Base-by-base conservation (phyloP, 208 protist species). In the Trichomonas tenax region DNA sequence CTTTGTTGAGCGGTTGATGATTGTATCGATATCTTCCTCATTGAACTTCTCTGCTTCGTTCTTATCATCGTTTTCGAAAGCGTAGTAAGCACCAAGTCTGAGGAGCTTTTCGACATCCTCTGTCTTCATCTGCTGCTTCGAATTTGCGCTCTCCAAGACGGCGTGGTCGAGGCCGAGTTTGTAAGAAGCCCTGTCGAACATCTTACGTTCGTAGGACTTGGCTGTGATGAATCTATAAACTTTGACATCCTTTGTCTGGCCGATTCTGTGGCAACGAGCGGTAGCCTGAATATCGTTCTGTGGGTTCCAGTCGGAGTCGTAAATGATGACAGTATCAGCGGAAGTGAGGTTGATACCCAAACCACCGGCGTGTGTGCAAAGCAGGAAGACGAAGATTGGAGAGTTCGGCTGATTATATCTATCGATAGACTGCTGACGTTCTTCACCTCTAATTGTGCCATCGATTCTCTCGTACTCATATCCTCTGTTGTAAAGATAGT, bases 191-290 rank as follows among this genome's bases (percentile, higher is more conserved):
- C 96, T 96, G 49, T 98, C 97, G 96, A 99, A 98, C 96, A 99
- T 98, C 82, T 98, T 96, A 36, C 97, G 46, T 96, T 99, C 98
- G 90, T 99, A 98, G 0, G 98, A 98, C 21, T 97, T 97, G 38
- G 96, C 95, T 14, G 97, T 98, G 40, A 99, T 97, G 21, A 99
- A 96, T 40, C 98, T 96, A 96, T 98, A 99, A 0, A 98, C 98
- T n/a, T 97, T 98, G 9, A 98, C 97, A 46, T 84, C 48, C 51
- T 97, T 98, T 45, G 97, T 98, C 96, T 99, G 99, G 51, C 99
- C 99, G 10, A 99, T 99, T 46, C 99, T 97, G 97, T 99, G 99
- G 0, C 98, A 98, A 46, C 99, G 97, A 15, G 98, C 98, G 82
- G 98, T 97, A 0, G 96, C 98, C 96, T 98, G 97, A 49, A 97